Base-by-base conservation (phyloP, 768 basidiomycete species). In the Leccinum sublutescens region DNA sequence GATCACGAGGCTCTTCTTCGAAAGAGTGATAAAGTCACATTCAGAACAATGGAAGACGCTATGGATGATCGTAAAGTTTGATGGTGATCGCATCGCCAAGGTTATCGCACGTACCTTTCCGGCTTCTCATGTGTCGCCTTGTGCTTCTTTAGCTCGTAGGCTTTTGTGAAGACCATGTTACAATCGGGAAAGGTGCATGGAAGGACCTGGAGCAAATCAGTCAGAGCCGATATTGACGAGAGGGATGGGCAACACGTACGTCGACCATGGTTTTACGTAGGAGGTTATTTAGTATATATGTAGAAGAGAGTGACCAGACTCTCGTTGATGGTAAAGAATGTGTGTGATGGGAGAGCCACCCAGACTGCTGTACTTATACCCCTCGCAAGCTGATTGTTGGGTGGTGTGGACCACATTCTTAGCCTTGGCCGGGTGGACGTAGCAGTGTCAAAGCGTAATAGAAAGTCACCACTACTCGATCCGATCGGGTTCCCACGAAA, bases 141-240 rank as follows among this genome's bases (percentile, higher is more conserved):
- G 40, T 73, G 72, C 49, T 69, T 66, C 31, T 38, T 68, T 29
- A 72, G 57, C 19, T 72, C 62, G 8, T 47, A 58, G 5, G 57
- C 50, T 34, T 33, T 72, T 10, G 23, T 15, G 17, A 71, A 72
- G 47, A 38, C 47, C 49, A 23, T 21, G 23, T 19, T 43, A 19
- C 71, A 73, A 25, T 50, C 2, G 1, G 29, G 5, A 38, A 49
- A 52, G 15, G 63, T 52, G 43, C 72, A 73, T 2, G 57, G 0
- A 49, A 43, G 56, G 19, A 29, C 43, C 70, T 71, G n/a, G 10
- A 25, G 10, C 1, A n/a, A 15, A 33, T 10, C 2, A 2, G 21
- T 64, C 29, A 56, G 57, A n/a, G 2, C 1, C 2, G 19, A 27
- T 10, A 14, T 3, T 4, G 25, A 51, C 11, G 3, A 31, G 23